Evolutionary conservation across 2,329 filamentous ascomycete genomes (phyloP).

Genomic region (Coniochaeta prunicola): DNA sequence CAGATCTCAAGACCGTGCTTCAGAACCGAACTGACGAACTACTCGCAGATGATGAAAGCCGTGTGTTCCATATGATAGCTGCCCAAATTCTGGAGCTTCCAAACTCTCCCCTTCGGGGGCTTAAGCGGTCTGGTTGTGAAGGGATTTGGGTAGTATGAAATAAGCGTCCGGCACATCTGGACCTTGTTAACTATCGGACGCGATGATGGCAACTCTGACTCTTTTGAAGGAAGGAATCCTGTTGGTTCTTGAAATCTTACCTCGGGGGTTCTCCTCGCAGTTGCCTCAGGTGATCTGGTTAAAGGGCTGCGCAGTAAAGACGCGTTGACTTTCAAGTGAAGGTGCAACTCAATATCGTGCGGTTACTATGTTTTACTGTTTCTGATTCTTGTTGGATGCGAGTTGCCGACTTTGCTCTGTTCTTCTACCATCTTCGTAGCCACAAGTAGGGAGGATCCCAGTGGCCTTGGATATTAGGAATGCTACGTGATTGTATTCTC

Average conservation of each 20-base stretch:
- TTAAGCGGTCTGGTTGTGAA: conserved; percentile 74
- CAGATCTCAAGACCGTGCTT: conserved; percentile 7
- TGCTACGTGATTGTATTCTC: neutral
- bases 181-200: conserved; percentile 96
- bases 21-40: conserved; percentile 8
- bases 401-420: neutral
- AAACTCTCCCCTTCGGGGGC: conserved; percentile 85
- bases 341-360: neutral
- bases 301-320: neutral
- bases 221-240: conserved; percentile 27
- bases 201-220: conserved; percentile 96
- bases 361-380: neutral
- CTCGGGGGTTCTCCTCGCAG: neutral
- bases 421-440: neutral
- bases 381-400: neutral
- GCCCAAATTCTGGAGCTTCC: conserved; percentile 54
- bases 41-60: conserved; percentile 94
- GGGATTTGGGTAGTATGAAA: conserved; percentile 72
- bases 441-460: neutral
- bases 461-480: neutral
- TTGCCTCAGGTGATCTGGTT: neutral
- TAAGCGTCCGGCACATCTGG: conserved; percentile 95
- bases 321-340: neutral
- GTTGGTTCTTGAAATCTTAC: neutral
- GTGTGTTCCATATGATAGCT: conserved; percentile 89